Conservation (phyloP, 2,329 filamentous ascomycete species). For the Claviceps sorghi region DNA sequence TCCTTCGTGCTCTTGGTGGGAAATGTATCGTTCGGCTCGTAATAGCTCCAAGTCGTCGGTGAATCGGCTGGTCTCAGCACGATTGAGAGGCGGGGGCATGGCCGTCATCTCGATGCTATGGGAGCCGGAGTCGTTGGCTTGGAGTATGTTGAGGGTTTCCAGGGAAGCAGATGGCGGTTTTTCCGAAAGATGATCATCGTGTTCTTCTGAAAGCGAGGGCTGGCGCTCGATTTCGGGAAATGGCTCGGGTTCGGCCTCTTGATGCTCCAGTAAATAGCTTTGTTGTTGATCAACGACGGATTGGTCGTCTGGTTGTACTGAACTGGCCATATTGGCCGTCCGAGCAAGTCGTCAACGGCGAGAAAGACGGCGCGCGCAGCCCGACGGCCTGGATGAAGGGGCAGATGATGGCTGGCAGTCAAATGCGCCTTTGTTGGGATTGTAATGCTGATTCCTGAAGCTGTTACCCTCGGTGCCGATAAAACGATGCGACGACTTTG, state of each 20-base stretch:
- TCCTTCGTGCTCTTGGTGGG: slow-evolving; percentile 25
- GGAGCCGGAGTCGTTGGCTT: slow-evolving; percentile 11
- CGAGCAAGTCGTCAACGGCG: not conserved
- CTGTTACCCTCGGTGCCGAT: not conserved
- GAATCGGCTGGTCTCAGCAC: slow-evolving; percentile 23
- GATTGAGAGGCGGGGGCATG: slow-evolving; percentile 14
- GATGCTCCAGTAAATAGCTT: slow-evolving; percentile 2
- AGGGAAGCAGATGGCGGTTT: slow-evolving; percentile 14
- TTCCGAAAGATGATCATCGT: slow-evolving; percentile 10
- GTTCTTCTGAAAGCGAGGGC: not conserved
- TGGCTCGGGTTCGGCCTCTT: not conserved
- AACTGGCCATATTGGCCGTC: slow-evolving; percentile 4
- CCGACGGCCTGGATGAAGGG: not conserved
- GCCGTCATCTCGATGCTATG: slow-evolving; percentile 9
- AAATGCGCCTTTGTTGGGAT: not conserved
- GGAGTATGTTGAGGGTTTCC: slow-evolving; percentile 18
- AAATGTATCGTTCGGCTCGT: slow-evolving; percentile 31
- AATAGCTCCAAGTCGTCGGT: slow-evolving; percentile 36
- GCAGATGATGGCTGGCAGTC: not conserved
- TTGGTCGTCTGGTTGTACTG: not conserved
- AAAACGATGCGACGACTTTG: not conserved
- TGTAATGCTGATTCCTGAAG: not conserved
- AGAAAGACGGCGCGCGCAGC: not conserved
- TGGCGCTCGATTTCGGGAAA: slow-evolving; percentile 1
- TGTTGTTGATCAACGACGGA: not conserved